Evolutionary conservation across 2,329 filamentous ascomycete genomes (phyloP), one percentile per base, ranked within the genome.

Genomic region (Helminthosporium solani): DNA sequence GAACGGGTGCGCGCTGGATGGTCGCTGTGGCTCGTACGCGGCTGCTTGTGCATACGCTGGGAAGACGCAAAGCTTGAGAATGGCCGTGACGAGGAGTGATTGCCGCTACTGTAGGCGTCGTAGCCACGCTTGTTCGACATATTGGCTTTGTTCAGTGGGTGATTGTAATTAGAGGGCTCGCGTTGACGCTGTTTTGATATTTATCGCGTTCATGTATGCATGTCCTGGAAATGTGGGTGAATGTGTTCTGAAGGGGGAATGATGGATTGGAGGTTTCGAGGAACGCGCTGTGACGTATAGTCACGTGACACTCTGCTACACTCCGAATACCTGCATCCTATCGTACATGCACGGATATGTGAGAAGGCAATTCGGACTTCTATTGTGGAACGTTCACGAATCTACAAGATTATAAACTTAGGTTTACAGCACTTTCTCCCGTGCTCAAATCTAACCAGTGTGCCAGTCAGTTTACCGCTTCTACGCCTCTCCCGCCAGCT

Each of bases 31-130:
- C 50, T 42, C 20, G 52, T 57, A n/a, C 64, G 65, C 14, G 60
- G 41, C 30, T 64, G 59, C 43, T 69, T 69, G 3, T 59, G 52
- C 15, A 56, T 41, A 36, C 54, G 63, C 5, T 52, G 49, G 12
- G 51, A 55, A 11, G 49, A 50, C 23, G 23, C 23, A 25, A 9
- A 18, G 56, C 55, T 31, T 14, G 57, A 33, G 40, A 50, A 41
- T 31, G 42, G 46, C 46, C 66, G 62, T 47, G 66, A 52, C 33
- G 63, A 50, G 49, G 43, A 33, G 15, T 46, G 40, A 45, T 18
- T 37, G 23, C 18, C 48, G 19, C 38, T 44, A 11, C 15, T 21
- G 19, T 28, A 40, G 40, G 42, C 34, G 30, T 49, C 45, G 15
- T 43, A 23, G 14, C 47, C 45, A 16, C 53, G 51, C 41, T 56